These are phyloP conservation scores for Trichoderma afroharzianum DNA, from an alignment of 2,329 filamentous ascomycete genomes.

Conservation along the genomic window DNA sequence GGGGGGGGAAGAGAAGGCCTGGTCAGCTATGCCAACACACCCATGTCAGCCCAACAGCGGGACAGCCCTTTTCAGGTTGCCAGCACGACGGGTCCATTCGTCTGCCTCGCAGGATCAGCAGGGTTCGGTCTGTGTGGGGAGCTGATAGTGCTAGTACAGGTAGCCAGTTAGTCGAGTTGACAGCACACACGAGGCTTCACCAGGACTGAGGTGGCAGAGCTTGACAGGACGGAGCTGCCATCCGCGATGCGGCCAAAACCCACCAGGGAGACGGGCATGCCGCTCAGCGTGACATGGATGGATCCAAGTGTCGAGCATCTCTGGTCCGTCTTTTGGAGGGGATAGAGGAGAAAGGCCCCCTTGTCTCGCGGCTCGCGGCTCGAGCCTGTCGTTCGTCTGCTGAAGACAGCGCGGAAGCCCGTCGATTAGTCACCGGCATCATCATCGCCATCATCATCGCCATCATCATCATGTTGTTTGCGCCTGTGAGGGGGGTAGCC, in stretches of 20 bases:
- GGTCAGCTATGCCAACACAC: slow-evolving; percentile 15
- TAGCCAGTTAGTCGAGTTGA: slow-evolving; percentile 7
- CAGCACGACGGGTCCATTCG: slow-evolving; percentile 17
- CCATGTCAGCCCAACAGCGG: slow-evolving; percentile 18
- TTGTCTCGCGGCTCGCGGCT: not conserved
- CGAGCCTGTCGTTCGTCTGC: not conserved
- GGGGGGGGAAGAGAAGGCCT: not conserved
- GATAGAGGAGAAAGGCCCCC: not conserved
- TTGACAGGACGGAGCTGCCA: slow-evolving; percentile 11
- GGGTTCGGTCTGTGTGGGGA: slow-evolving; percentile 10
- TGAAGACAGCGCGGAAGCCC: not conserved
- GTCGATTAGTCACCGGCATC: not conserved
- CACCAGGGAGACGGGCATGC: slow-evolving; percentile 8
- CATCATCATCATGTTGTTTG: not conserved
- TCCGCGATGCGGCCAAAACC: slow-evolving; percentile 2
- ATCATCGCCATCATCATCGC: not conserved
- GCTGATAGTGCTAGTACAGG: slow-evolving; percentile 10
- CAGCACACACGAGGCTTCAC: not conserved
- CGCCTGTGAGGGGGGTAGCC: not conserved
- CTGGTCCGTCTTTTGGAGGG: not conserved
- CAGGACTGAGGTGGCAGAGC: slow-evolving; percentile 14
- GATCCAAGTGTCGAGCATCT: slow-evolving; percentile 5
- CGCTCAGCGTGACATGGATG: slow-evolving; percentile 10
- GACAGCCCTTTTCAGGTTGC: slow-evolving; percentile 17
- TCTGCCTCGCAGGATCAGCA: slow-evolving; percentile 19